phyloP scores from a whole-genome alignment of 2,329 filamentous ascomycete genomes.

The Fusarium sarcochroum region DNA sequence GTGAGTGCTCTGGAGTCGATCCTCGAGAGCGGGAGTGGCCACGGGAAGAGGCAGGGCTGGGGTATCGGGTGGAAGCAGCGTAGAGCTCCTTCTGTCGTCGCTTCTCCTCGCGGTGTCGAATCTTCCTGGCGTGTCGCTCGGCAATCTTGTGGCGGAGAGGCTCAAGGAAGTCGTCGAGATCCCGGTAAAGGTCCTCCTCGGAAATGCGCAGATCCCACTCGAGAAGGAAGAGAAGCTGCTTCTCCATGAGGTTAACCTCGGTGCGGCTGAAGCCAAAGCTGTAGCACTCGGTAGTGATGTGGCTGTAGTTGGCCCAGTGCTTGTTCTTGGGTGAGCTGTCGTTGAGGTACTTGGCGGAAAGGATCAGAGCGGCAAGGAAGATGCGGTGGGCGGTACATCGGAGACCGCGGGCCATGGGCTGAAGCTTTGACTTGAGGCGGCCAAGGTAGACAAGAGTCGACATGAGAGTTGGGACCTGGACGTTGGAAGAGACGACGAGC shows the following conservation, averaged over 20 bases:
- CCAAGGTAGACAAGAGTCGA: constrained; percentile 94
- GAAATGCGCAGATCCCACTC: constrained; percentile 94
- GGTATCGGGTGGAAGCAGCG: constrained; percentile 56
- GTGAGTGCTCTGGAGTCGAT: constrained; percentile 58
- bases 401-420: constrained; percentile 95
- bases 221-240: constrained; percentile 93
- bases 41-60: constrained; percentile 63
- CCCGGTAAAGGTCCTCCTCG: constrained; percentile 86
- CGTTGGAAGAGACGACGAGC: constrained; percentile 91
- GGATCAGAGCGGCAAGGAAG: constrained; percentile 89
- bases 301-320: constrained; percentile 97
- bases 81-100: constrained; percentile 56
- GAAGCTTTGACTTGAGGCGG: constrained; percentile 85
- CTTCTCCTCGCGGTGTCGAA: constrained; percentile 64
- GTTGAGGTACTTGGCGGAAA: constrained; percentile 96
- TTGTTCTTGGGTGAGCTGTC: constrained; percentile 99
- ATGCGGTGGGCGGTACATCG: constrained; percentile 97
- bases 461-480: constrained; percentile 98
- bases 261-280: constrained; percentile 93
- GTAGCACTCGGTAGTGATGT: constrained; percentile 74
- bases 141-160: constrained; percentile 79
- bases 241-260: constrained; percentile 99
- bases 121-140: constrained; percentile 65
- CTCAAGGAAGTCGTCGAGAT: constrained; percentile 89
- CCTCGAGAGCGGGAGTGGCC: constrained; percentile 60